Evolutionary conservation across 2,329 filamentous ascomycete species (phyloP), one percentile per base, ranked within the genome.

Genomic region (Ceratocystis lukuohia): DNA sequence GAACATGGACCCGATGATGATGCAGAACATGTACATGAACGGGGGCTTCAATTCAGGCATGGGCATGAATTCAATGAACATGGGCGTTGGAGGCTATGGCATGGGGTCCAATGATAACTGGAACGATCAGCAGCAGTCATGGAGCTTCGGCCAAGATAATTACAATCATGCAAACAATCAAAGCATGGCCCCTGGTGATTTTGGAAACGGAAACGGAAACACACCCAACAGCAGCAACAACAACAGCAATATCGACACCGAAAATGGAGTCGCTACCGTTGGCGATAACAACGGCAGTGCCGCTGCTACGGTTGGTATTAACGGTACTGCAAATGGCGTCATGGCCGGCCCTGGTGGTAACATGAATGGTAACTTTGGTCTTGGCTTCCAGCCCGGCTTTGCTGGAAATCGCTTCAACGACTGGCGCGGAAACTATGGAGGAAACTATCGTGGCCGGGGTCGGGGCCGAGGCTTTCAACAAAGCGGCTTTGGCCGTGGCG

Each of bases 111-210:
- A 87, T 83, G 84, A 86, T 84, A 87, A 86, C 80, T 90, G 87
- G 87, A 88, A 87, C 81, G 82, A 82, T 80, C 87, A 88, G 79
- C 86, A 89, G 80, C 65, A 66, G 53, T 85, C 86, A 82, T 91
- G 87, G 88, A 88, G 87, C 86, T 84, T 85, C 82, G 84, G 85
- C 82, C 87, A 88, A 87, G 87, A 89, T 89, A 91, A 89, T 88
- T 90, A 85, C 86, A 91, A 85, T 86, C 80, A 87, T 83, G 83
- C 85, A 88, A 90, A 85, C 88, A 85, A 85, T 84, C 83, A 84
- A 82, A 85, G 85, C 82, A 89, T 89, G 84, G 86, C 85, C 78
- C 82, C 82, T 81, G 85, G 86, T 88, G 87, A 89, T 79, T 90
- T 84, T 85, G 87, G 65, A 64, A 66, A 86, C 70, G 84, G 85